Conservation (phyloP, 106 monocot genomes). For the Apostasia shenzhenica region DNA sequence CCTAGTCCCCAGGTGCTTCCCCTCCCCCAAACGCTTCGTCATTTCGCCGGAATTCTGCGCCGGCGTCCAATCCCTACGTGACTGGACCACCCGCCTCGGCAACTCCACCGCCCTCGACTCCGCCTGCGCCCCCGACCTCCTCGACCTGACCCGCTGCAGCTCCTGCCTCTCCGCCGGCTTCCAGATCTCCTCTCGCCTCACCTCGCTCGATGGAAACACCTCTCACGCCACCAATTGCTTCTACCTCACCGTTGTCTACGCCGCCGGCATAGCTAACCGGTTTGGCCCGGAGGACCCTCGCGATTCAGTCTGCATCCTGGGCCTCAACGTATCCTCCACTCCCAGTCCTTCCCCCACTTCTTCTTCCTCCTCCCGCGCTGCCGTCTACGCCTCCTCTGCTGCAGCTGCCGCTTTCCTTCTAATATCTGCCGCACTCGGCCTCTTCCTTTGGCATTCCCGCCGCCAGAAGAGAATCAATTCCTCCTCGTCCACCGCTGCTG, state of each 20-base stretch:
- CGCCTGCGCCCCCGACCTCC: conserved; percentile 35
- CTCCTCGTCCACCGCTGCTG: background rate
- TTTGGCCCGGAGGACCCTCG: conserved; percentile 35
- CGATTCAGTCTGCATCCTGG: conserved; percentile 38
- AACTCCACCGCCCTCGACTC: conserved; percentile 24
- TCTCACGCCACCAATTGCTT: conserved; percentile 68
- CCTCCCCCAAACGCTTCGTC: conserved; percentile 30
- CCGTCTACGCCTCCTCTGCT: conserved; percentile 7
- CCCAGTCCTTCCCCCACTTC: background rate
- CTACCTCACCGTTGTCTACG: conserved; percentile 47
- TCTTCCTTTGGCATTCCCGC: conserved; percentile 9
- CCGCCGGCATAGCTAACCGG: conserved; percentile 40
- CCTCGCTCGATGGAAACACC: conserved; percentile 46
- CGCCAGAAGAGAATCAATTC: conserved; percentile 7
- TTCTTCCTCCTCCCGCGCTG: background rate
- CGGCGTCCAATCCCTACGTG: conserved; percentile 30
- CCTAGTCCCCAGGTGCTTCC: conserved; percentile 45
- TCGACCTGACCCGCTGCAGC: conserved; percentile 26
- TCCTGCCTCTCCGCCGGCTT: conserved; percentile 48
- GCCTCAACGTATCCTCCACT: conserved; percentile 25
- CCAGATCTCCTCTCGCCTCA: conserved; percentile 29
- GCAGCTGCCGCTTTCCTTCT: conserved; percentile 10
- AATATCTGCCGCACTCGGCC: background rate
- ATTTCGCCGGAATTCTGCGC: conserved; percentile 51
- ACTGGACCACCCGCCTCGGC: conserved; percentile 41